Conservation (phyloP, 2,329 filamentous ascomycete genomes). For the Aspergillus amoenus region DNA sequence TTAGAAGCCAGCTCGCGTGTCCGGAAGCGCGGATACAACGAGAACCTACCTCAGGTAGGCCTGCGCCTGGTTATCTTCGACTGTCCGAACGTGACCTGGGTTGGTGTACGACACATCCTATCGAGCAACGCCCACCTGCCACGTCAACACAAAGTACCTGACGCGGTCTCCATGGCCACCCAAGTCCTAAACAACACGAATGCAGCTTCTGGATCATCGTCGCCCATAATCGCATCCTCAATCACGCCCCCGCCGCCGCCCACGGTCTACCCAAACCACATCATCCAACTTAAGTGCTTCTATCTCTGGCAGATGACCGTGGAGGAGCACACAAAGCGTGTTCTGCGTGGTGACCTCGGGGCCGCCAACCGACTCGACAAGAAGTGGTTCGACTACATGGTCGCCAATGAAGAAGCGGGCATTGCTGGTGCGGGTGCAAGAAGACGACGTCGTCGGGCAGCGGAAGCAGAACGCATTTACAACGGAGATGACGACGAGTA, state of each 20-base stretch:
- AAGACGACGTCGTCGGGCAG: slow-evolving; percentile 70
- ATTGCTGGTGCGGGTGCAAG: slow-evolving; percentile 60
- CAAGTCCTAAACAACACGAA: slow-evolving; percentile 23
- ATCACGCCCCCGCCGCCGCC: slow-evolving; percentile 27
- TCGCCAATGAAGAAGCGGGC: slow-evolving; percentile 81
- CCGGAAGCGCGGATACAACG: slow-evolving; percentile 60
- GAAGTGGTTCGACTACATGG: slow-evolving; percentile 95
- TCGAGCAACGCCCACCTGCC: slow-evolving; percentile 77
- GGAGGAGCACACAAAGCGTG: slow-evolving; percentile 86
- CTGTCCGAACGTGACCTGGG: slow-evolving; percentile 90
- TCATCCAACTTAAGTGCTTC: slow-evolving; percentile 88
- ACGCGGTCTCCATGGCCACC: slow-evolving; percentile 34
- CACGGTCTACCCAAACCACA: slow-evolving; percentile 65
- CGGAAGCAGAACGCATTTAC: slow-evolving; percentile 78
- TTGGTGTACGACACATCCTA: slow-evolving; percentile 81
- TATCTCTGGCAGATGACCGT: slow-evolving; percentile 95
- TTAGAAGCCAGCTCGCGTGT: slow-evolving; percentile 82
- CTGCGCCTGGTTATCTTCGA: slow-evolving; percentile 84
- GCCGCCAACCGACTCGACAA: slow-evolving; percentile 77
- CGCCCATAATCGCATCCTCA: slow-evolving; percentile 23
- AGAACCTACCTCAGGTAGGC: slow-evolving; percentile 56
- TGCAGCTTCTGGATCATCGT: slow-evolving; percentile 10
- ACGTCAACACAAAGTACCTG: slow-evolving; percentile 43
- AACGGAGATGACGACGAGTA: slow-evolving; percentile 78
- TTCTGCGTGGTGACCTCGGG: slow-evolving; percentile 71